These are phyloP conservation scores for Malus hybrid DNA, from an alignment of 331 rosid genomes.

Conservation along the genomic window DNA sequence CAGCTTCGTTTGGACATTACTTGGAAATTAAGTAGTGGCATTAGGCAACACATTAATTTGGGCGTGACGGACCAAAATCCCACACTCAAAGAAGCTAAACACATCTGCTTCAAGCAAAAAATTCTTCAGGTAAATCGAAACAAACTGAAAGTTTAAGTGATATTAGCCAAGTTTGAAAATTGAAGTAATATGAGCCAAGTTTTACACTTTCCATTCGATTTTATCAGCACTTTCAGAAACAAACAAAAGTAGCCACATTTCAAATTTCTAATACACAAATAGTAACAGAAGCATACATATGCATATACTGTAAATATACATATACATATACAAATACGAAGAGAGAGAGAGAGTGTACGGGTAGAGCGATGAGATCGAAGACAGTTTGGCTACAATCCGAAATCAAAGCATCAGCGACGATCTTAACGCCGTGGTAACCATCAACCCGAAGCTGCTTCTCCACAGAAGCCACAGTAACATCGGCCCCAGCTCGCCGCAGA, in stretches of 20 bases:
- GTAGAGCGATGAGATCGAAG: conserved; percentile 80
- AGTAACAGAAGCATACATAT: not conserved
- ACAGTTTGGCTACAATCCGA: conserved; percentile 37
- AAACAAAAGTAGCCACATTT: not conserved
- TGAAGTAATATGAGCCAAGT: not conserved
- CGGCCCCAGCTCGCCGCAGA: conserved; percentile 86
- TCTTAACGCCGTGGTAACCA: conserved; percentile 61
- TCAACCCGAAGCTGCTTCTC: conserved; percentile 50
- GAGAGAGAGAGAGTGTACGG: conserved; percentile 30
- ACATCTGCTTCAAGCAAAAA: not conserved
- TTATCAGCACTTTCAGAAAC: not conserved
- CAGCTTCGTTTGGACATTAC: not conserved
- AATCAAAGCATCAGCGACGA: conserved; percentile 63
- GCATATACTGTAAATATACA: too few relatives aligned
- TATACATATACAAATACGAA: not conserved
- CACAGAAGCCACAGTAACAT: conserved; percentile 74
- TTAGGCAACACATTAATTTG: not conserved
- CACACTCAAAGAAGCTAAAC: not conserved
- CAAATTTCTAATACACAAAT: not conserved
- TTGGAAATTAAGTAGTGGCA: not conserved
- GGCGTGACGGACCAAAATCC: not conserved
- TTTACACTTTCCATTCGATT: not conserved
- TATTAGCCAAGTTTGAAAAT: not conserved
- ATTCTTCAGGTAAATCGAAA: not conserved
- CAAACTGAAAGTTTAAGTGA: not conserved